Conservation (phyloP, 202 grass and related monocot species). For the Eragrostis tef region DNA sequence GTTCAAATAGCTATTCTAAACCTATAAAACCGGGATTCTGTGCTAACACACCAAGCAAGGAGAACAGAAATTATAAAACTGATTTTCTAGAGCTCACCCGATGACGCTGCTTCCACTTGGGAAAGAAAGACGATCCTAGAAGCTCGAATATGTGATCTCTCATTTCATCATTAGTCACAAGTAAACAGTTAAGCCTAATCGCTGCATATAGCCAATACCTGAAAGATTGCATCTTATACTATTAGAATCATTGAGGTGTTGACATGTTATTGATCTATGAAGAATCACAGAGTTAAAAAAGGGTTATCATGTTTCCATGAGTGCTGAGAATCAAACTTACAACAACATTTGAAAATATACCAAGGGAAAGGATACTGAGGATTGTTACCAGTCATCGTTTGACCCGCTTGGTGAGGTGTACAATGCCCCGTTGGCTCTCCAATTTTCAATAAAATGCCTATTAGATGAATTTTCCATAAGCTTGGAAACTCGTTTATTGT, state of each 20-base stretch:
- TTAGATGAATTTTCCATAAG: slow-evolving; percentile 74
- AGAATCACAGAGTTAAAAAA: not conserved
- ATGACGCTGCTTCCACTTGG: slow-evolving; percentile 87
- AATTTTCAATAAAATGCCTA: slow-evolving; percentile 71
- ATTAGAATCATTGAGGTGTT: slow-evolving; percentile 29
- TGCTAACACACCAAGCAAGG: not conserved
- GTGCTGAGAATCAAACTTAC: slow-evolving; percentile 3
- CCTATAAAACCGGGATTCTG: not conserved
- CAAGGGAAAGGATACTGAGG: slow-evolving; percentile 22
- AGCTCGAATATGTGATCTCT: slow-evolving; percentile 99
- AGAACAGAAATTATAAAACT: not conserved
- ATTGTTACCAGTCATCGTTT: slow-evolving; percentile 88
- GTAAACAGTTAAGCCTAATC: slow-evolving; percentile 73
- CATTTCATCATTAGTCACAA: slow-evolving; percentile 98
- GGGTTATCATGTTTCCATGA: not conserved
- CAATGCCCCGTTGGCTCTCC: slow-evolving; percentile 69
- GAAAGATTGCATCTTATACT: slow-evolving; percentile 24
- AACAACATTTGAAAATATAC: slow-evolving; percentile 21
- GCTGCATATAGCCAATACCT: slow-evolving; percentile 98
- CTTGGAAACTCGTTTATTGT: slow-evolving; percentile 67
- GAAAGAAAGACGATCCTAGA: slow-evolving; percentile 77
- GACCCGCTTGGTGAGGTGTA: slow-evolving; percentile 90
- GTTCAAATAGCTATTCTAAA: slow-evolving; percentile 9
- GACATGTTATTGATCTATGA: not conserved
- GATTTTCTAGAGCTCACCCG: slow-evolving; percentile 51